Evolutionary conservation across 1,139 yeast species (phyloP), one percentile per base, ranked within the genome.

Genomic region (Saccharomycopsis hybrid): DNA sequence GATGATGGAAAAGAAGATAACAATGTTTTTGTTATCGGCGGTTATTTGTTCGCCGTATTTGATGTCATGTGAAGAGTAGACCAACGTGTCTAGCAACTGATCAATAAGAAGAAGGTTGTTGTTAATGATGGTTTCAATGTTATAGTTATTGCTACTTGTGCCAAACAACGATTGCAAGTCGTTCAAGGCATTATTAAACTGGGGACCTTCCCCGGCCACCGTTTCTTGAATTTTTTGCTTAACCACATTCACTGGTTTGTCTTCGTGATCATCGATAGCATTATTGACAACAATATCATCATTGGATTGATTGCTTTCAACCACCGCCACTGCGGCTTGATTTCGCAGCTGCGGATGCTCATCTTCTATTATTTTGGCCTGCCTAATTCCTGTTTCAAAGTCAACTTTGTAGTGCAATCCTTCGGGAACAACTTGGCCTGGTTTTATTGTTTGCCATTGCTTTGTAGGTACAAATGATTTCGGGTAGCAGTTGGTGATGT

Each of bases 381-480:
- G 86, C 60, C 73, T 78, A 39, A 67, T 64, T 30, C 83, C 80
- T 0, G 89, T 82, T 30, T 83, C 88, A 50, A 85, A 67, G 62
- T 87, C 77, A 59, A 84, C 62, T 60, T 87, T 70, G 43, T 85
- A 80, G 65, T 88, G 95, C 43, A 88, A 67, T 0, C 96, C 96
- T 18, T 76, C 76, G 1, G 96, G 95, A 5, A 87, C 73, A 13
- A 76, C 73, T 61, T 85, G 95, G 13, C 84, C 86, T 54, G 76
- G 80, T 62, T 69, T 74, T 5, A 89, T 76, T 1, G 61, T 61
- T 68, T 82, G 81, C 95, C 96, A 89, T 58, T 82, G 77, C 2
- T 62, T 55, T 0, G 80, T 66, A 0, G 96, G 84, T 40, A 64
- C 75, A 59, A 87, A 85, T 2, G 76, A 58, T 50, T 66, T 66